A percentile compares a stretch with the other conserved stretches of the same genome.
Evolutionary conservation across 805 yeast species (phyloP).

Genomic region (Yarrowia yakushimensis): DNA sequence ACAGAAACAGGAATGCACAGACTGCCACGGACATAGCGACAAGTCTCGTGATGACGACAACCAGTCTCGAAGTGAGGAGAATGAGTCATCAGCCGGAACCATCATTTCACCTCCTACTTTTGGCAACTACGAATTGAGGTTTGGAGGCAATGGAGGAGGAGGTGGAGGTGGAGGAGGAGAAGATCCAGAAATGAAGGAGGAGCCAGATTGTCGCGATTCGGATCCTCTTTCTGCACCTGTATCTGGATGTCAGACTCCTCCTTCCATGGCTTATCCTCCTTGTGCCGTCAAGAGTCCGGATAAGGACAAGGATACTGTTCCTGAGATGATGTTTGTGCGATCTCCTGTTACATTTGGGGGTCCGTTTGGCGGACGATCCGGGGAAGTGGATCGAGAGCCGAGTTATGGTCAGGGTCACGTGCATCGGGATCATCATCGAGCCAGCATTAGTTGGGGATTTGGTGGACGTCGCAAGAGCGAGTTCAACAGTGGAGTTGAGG

Average conservation of each 20-base stretch:
- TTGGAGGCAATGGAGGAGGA: not conserved
- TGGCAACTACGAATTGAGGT: slow-evolving; percentile 8
- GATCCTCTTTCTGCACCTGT: not conserved
- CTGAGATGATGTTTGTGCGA: slow-evolving; percentile 11
- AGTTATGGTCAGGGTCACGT: not conserved
- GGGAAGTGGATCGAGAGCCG: not conserved
- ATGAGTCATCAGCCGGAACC: slow-evolving; percentile 2
- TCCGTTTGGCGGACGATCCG: not conserved
- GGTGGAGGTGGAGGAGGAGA: not conserved
- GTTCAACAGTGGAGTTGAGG: slow-evolving; percentile 1
- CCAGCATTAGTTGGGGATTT: slow-evolving; percentile 12
- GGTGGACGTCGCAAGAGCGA: slow-evolving; percentile 11
- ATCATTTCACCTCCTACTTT: slow-evolving; percentile 1
- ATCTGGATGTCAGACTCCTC: not conserved
- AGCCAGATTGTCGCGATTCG: not conserved
- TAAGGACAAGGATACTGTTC: not conserved
- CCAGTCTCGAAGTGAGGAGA: slow-evolving; percentile 1
- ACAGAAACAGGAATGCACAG: not conserved
- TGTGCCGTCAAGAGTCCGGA: not conserved
- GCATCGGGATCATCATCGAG: not conserved
- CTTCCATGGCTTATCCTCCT: not conserved
- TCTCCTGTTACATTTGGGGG: not conserved
- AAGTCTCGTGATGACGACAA: not conserved
- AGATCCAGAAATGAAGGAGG: not conserved
- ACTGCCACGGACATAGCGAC: not conserved